Base-by-base conservation (phyloP, 441 rosid genomes). In the Jatropha multifida region DNA sequence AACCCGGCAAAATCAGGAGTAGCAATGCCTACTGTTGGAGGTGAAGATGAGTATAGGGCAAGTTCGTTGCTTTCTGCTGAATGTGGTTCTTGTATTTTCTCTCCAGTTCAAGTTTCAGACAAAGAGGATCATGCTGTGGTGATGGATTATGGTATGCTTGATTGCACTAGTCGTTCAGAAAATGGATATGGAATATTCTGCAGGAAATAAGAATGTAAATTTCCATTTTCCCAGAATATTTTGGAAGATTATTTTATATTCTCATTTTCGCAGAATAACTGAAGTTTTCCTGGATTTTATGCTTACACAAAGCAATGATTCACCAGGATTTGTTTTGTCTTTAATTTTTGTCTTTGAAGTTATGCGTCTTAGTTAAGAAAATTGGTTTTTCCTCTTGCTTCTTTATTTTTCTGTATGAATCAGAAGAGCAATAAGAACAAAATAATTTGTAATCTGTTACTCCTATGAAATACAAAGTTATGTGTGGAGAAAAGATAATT, bases 11-110 rank as follows among this genome's bases (percentile, higher is more conserved):
- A 89, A 74, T 84, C 87, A 0, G 97, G 97, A 0, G 90, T 88
- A 11, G 96, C 90, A 7, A 88, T 90, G 96, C 92, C 94, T 0
- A 88, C 88, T 0, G 76, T 87, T 41, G 92, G 95, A 20, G 93
- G 90, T 17, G 96, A 92, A 73, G 89, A 85, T 58, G 88, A 82
- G 74, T 90, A 84, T 78, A 85, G 84, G 78, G 87, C 88, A 27
- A 37, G 87, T 10, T 85, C 90, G 13, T 88, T 91, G 20, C 76
- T 93, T 62, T 77, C 90, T 32, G 69, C 84, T 4, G 83, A 89
- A 65, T 91, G 93, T 46, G 58, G 37, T 38, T 76, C 88, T 76
- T 90, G 97, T 72, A 52, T 86, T 5, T 62, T 67, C 69, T 69
- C 74, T 74, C 58, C 69, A 7, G 60, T 3, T 7, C 40, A 15